These are phyloP conservation scores for Xerocomus brunneocitrinus DNA, from an alignment of 768 basidiomycete species.

Conservation along the genomic window DNA sequence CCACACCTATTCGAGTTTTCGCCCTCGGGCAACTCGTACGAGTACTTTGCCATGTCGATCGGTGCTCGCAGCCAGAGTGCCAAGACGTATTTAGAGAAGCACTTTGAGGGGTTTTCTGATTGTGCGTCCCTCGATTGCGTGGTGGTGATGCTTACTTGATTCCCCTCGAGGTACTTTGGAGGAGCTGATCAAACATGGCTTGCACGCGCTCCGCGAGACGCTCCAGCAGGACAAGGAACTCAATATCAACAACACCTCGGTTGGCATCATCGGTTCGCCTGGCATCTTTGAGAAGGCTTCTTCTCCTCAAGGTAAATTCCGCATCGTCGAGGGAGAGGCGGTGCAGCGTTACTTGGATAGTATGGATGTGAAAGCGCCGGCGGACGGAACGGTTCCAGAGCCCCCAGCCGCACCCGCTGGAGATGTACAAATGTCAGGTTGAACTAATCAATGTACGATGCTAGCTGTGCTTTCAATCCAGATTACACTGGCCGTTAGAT, in stretches of 20 bases:
- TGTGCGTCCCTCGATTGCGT: conserved; percentile 47
- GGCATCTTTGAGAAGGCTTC: conserved; percentile 53
- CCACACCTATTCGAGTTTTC: conserved; percentile 99
- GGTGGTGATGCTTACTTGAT: neutral
- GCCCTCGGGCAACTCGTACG: conserved; percentile 94
- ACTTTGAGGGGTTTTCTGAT: conserved; percentile 82
- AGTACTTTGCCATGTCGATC: conserved; percentile 98
- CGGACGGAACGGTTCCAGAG: conserved; percentile 35
- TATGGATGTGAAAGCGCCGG: conserved; percentile 69
- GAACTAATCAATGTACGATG: conserved; percentile 25
- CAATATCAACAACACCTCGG: conserved; percentile 87
- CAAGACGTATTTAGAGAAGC: conserved; percentile 96
- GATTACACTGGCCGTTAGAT: neutral
- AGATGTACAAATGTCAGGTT: conserved; percentile 85
- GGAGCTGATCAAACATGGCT: conserved; percentile 86
- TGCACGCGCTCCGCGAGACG: conserved; percentile 93
- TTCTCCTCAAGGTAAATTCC: conserved; percentile 61
- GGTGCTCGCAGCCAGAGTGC: conserved; percentile 97
- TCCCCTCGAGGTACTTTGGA: conserved; percentile 64
- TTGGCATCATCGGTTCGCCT: conserved; percentile 83
- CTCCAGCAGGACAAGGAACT: conserved; percentile 98
- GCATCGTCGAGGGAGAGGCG: conserved; percentile 80
- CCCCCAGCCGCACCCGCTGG: conserved; percentile 42
- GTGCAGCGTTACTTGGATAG: conserved; percentile 71
- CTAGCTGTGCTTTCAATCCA: conserved; percentile 6